phyloP scores from a whole-genome alignment of 2,329 filamentous ascomycete species.

The Dissoconium aciculare region DNA sequence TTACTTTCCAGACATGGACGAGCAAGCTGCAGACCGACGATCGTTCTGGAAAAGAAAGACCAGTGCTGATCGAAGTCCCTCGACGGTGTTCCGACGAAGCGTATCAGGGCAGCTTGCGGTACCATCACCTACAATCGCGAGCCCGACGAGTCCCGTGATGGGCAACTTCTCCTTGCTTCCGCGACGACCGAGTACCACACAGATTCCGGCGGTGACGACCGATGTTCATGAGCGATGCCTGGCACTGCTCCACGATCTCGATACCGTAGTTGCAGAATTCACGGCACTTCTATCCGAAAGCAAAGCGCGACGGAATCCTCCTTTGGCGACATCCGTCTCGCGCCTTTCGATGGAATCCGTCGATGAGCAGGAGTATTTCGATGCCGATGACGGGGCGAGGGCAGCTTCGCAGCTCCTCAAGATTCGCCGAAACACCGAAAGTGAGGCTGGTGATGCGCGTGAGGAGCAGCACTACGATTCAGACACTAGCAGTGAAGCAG shows the following conservation, averaged over 20 bases:
- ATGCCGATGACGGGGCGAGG: conserved; percentile 55
- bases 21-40: conserved; percentile 39
- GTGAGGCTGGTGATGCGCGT: conserved; percentile 32
- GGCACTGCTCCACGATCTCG: conserved; percentile 69
- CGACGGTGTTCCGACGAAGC: conserved; percentile 33
- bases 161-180: neutral
- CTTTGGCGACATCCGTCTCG: conserved; percentile 29
- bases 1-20: conserved; percentile 22
- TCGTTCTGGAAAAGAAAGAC: conserved; percentile 89
- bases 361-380: conserved; percentile 82
- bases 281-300: conserved; percentile 60
- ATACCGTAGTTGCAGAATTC: conserved; percentile 71
- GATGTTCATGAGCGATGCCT: conserved; percentile 70
- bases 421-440: conserved; percentile 58
- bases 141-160: too few species aligned
- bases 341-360: conserved; percentile 66
- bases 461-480: conserved; percentile 47
- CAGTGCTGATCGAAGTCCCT: conserved; percentile 33
- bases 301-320: conserved; percentile 55
- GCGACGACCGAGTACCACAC: conserved; percentile 23
- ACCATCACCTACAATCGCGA: conserved; percentile 25
- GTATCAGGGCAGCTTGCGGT: conserved; percentile 40
- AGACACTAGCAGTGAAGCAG: conserved; percentile 47
- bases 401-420: conserved; percentile 51
- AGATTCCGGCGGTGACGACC: conserved; percentile 1